Conservation (phyloP, 371 early-diverging fungal species). For the Lichtheimia hyalospora region DNA sequence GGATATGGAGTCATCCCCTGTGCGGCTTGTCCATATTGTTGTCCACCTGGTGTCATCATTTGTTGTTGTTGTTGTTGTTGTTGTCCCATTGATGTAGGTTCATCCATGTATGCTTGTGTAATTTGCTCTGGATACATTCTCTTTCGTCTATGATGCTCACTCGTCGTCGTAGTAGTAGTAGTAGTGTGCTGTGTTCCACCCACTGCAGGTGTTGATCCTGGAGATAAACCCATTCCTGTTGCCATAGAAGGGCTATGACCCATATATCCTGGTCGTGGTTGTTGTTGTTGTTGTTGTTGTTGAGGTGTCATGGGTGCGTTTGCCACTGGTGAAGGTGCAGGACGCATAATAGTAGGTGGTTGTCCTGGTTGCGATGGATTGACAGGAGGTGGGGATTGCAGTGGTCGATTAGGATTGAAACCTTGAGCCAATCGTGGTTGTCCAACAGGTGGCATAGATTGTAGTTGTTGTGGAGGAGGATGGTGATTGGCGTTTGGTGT, state of each 20-base stretch:
- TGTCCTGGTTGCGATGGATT: constrained; percentile 2
- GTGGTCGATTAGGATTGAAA: constrained; percentile 3
- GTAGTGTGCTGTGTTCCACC: no score
- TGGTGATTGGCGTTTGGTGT: constrained; percentile 12
- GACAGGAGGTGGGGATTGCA: constrained; percentile 8
- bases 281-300: constrained; percentile 4
- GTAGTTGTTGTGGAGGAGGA: constrained; percentile 12
- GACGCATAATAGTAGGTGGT: not conserved
- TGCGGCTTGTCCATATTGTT: constrained; percentile 16
- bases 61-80: constrained; percentile 22
- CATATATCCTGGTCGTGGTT: not conserved
- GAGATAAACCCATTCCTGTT: not conserved
- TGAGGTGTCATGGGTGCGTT: not conserved
- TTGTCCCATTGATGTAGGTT: constrained; percentile 12
- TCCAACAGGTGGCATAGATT: not conserved
- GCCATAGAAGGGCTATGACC: no score
- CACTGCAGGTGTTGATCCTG: constrained; percentile 14
- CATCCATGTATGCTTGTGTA: constrained; percentile 44
- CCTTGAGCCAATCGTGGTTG: constrained; percentile 7
- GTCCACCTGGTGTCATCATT: constrained; percentile 32
- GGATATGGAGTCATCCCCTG: constrained; percentile 31
- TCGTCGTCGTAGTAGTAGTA: constrained; percentile 2
- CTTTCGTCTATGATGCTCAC: constrained; percentile 46
- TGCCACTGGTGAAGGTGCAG: constrained; percentile 12
- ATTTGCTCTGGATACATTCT: constrained; percentile 67